Conservation (phyloP, 2,329 filamentous ascomycete genomes). For the Sporothrix inflata region DNA sequence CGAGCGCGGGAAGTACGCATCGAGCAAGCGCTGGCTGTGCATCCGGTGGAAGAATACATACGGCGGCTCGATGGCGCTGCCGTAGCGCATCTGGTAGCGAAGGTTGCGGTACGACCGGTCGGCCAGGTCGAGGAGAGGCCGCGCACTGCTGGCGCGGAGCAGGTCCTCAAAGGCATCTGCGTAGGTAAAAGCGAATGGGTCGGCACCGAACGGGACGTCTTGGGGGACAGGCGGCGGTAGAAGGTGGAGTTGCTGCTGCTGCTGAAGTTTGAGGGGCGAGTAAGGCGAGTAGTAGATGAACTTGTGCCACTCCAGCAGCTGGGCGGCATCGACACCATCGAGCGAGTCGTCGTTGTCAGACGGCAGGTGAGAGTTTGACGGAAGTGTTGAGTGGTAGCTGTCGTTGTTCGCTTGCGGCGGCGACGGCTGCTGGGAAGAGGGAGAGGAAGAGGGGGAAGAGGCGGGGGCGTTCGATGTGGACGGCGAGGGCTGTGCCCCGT, state of each 20-base stretch:
- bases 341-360: constrained; percentile 27
- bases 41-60: constrained; percentile 48
- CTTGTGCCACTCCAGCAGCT: constrained; percentile 39
- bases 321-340: constrained; percentile 32
- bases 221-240: constrained; percentile 53
- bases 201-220: constrained; percentile 46
- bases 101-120: constrained; percentile 42
- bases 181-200: constrained; percentile 52
- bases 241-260: constrained; percentile 35
- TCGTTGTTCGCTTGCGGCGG: not conserved
- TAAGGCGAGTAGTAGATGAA: constrained; percentile 49
- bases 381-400: not conserved
- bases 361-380: not conserved
- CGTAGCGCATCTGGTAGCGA: constrained; percentile 33
- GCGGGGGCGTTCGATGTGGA: not conserved
- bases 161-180: constrained; percentile 63
- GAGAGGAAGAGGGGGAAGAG: not conserved
- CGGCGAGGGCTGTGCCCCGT: constrained; percentile 1
- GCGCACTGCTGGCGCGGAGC: constrained; percentile 50
- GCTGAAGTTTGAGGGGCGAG: constrained; percentile 50
- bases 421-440: not conserved
- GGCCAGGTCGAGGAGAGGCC: constrained; percentile 47
- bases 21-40: constrained; percentile 44
- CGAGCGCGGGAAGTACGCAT: constrained; percentile 39
- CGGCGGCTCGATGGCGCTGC: constrained; percentile 44